Evolutionary conservation across 148 eudicot species (phyloP).

Genomic region (Beta vulgaris): DNA sequence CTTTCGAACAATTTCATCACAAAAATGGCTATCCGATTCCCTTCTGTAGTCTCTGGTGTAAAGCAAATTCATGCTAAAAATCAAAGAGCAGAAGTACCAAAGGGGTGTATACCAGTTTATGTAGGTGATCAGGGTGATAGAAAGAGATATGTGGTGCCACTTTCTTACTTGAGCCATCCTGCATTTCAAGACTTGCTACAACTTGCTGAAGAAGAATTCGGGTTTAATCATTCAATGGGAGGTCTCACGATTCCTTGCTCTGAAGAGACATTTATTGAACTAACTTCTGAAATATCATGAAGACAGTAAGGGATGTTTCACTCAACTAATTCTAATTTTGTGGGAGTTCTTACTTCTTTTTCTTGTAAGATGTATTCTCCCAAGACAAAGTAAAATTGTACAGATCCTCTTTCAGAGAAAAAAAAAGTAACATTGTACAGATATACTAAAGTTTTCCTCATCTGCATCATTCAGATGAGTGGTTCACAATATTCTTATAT

Average conservation of each 20-base stretch:
- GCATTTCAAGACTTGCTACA: slow-evolving; percentile 31
- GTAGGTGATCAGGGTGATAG: slow-evolving; percentile 22
- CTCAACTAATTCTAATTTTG: neutral
- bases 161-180: slow-evolving; percentile 33
- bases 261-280: slow-evolving; percentile 27
- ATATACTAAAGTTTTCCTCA: slow-evolving; percentile 14
- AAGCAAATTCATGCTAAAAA: slow-evolving; percentile 2
- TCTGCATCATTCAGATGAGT: slow-evolving; percentile 9
- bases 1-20: neutral
- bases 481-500: neutral
- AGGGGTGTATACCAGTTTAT: slow-evolving; percentile 25
- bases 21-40: slow-evolving; percentile 14
- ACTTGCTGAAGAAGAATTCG: slow-evolving; percentile 31
- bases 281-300: slow-evolving; percentile 23
- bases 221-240: slow-evolving; percentile 32
- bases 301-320: neutral
- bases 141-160: slow-evolving; percentile 23
- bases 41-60: slow-evolving; percentile 5
- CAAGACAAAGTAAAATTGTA: neutral
- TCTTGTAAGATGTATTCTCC: neutral
- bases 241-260: slow-evolving; percentile 34
- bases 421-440: slow-evolving; percentile 16
- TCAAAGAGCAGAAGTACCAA: slow-evolving; percentile 10
- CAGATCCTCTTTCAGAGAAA: no score
- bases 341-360: neutral